These are phyloP conservation scores for Starmerella floricola DNA, from an alignment of 805 yeast species.

Conservation along the genomic window DNA sequence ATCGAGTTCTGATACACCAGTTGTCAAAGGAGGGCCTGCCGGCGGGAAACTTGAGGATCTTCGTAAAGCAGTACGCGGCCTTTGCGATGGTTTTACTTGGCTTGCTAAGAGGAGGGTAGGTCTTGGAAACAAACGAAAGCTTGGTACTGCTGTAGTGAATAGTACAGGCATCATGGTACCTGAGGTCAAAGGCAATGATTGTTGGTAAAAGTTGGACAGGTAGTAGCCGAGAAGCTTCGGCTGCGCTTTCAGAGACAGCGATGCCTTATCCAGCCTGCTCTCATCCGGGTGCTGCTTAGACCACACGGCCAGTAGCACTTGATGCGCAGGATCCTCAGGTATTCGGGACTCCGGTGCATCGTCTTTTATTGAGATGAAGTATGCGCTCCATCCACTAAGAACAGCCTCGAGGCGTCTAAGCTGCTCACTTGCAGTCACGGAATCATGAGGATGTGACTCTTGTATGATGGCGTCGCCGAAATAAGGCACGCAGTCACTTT, in stretches of 20 bases:
- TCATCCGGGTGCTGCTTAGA: constrained; percentile 23
- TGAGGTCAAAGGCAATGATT: constrained; percentile 44
- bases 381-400: constrained; percentile 72
- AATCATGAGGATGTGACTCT: constrained; percentile 3
- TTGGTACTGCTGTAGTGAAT: constrained; percentile 46
- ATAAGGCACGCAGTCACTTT: constrained; percentile 71
- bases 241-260: constrained; percentile 46
- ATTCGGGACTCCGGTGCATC: constrained; percentile 32
- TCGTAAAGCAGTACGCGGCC: constrained; percentile 8
- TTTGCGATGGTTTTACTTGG: constrained; percentile 23
- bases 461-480: constrained; percentile 72
- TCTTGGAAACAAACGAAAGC: constrained; percentile 41
- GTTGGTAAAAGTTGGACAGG: constrained; percentile 33
- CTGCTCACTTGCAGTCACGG: constrained; percentile 1
- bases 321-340: constrained; percentile 10
- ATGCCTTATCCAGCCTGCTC: constrained; percentile 5
- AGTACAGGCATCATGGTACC: constrained; percentile 57
- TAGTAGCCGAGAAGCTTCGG: constrained; percentile 43
- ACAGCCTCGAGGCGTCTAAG: constrained; percentile 57
- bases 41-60: constrained; percentile 32
- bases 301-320: constrained; percentile 35
- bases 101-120: constrained; percentile 45
- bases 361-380: constrained; percentile 40
- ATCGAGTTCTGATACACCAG: constrained; percentile 40
- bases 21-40: constrained; percentile 25